Base-by-base conservation (phyloP, 2,329 filamentous ascomycete species). In the Dactylonectria macrodidyma region DNA sequence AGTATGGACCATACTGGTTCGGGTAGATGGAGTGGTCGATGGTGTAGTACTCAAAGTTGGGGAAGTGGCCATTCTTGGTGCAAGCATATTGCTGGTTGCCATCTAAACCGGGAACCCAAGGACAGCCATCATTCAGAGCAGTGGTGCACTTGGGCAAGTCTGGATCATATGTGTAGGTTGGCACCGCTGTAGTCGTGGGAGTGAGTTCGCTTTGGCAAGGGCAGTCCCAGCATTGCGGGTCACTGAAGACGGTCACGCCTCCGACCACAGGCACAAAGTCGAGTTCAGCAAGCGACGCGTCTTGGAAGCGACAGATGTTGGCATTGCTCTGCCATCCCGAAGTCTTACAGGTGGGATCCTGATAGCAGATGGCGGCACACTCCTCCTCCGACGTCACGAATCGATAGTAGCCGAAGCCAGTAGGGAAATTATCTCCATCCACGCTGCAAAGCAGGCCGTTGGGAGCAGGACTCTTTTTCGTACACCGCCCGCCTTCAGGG, bases 141-240 rank as follows among this genome's bases (percentile, higher is more conserved):
- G 10, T 38, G 36, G 36, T 38, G 36, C 36, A 38, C 36, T 38
- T 38, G 36, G 36, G 12, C 36, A 38, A 10, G 36, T 38, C 36
- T 38, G 36, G 36, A 38, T 38, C 12, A 38, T 38, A 38, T 38
- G 55, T 47, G 14, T 46, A 58, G n/a, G 36, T 47, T 10, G 55
- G 55, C 3, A 10, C 41, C 19, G 55, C 19, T 22, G 12, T 47
- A 41, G 55, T 12, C 10, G 41, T 33, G 5, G 55, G 11, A 7
- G 36, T 58, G 36, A 58, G 12, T 12, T 16, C 24, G 24, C 19
- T 33, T 24, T 58, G 55, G 55, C 55, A 58, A 4, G 55, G 55
- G 38, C 55, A 58, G 38, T 58, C 55, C 55, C 55, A 58, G 38
- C 55, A 58, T n/a, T 47, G 11, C 2, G 24, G 36, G 38, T 58